Conservation (phyloP, 257 asterid species). For the Gynochthodes officinalis region DNA sequence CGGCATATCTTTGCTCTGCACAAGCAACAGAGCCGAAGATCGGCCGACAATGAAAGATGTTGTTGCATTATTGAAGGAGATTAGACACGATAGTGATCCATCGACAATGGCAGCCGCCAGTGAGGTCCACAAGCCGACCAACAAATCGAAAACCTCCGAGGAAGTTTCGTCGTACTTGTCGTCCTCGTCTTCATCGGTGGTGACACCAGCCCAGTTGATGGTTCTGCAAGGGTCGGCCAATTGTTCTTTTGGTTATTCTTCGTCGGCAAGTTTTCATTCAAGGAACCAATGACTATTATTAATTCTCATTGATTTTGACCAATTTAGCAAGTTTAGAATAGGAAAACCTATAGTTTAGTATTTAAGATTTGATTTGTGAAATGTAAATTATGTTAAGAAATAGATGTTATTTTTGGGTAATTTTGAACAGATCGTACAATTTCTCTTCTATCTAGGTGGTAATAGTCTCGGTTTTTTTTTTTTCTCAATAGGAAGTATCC, state of each 20-base stretch:
- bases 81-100: slow-evolving; percentile 40
- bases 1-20: slow-evolving; percentile 74
- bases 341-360: neutral
- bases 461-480: too few relatives aligned
- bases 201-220: slow-evolving; percentile 56
- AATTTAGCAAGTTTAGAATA: slow-evolving; percentile 23
- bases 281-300: slow-evolving; percentile 17
- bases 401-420: neutral
- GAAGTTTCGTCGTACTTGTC: slow-evolving; percentile 36
- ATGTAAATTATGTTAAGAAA: neutral
- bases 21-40: slow-evolving; percentile 63
- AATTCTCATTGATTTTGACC: slow-evolving; percentile 8
- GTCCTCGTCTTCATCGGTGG: slow-evolving; percentile 42
- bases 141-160: slow-evolving; percentile 23
- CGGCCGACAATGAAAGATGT: slow-evolving; percentile 85
- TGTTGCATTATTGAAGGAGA: slow-evolving; percentile 68
- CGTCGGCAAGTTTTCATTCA: slow-evolving; percentile 45
- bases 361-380: neutral
- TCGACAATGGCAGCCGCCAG: slow-evolving; percentile 16
- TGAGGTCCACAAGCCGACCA: slow-evolving; percentile 45
- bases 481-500: too few relatives aligned
- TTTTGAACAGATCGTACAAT: too few relatives aligned
- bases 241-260: slow-evolving; percentile 56
- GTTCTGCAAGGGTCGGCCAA: slow-evolving; percentile 56
- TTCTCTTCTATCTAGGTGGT: too few relatives aligned